A percentile compares a stretch with the other conserved stretches of the same genome.
These are phyloP conservation scores for Fusarium nelsonii DNA, from an alignment of 2,329 filamentous ascomycete species.

Conservation along the genomic window DNA sequence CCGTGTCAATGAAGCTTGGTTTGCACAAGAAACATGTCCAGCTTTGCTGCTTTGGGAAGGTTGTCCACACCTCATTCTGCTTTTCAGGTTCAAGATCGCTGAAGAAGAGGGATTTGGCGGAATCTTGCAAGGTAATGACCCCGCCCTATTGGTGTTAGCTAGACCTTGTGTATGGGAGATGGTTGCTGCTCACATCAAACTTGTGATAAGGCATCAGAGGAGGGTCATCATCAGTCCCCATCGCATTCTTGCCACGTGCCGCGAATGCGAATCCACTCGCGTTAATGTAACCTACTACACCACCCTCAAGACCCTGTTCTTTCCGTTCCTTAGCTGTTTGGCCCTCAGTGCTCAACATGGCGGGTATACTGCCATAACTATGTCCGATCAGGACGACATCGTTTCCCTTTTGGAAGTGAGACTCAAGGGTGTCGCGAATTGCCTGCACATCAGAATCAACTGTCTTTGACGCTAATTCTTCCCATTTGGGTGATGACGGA, in stretches of 20 bases:
- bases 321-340: not conserved
- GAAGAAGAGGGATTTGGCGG: not conserved
- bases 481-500: not conserved
- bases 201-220: not conserved
- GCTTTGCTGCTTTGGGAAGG: slow-evolving; percentile 6
- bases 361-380: slow-evolving; percentile 7
- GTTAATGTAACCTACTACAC: not conserved
- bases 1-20: not conserved
- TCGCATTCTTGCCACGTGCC: not conserved
- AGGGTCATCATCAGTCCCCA: slow-evolving; percentile 1
- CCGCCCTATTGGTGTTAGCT: not conserved
- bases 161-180: fast-evolving
- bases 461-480: not conserved
- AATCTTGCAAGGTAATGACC: not conserved
- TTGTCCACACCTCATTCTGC: not conserved
- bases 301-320: not conserved
- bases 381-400: not conserved
- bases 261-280: not conserved
- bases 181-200: not conserved
- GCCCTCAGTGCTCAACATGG: not conserved
- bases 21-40: not conserved
- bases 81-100: not conserved
- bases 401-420: not conserved
- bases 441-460: not conserved
- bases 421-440: not conserved